Conservation (phyloP, 2,329 filamentous ascomycete species). For the Colletotrichum sp. region DNA sequence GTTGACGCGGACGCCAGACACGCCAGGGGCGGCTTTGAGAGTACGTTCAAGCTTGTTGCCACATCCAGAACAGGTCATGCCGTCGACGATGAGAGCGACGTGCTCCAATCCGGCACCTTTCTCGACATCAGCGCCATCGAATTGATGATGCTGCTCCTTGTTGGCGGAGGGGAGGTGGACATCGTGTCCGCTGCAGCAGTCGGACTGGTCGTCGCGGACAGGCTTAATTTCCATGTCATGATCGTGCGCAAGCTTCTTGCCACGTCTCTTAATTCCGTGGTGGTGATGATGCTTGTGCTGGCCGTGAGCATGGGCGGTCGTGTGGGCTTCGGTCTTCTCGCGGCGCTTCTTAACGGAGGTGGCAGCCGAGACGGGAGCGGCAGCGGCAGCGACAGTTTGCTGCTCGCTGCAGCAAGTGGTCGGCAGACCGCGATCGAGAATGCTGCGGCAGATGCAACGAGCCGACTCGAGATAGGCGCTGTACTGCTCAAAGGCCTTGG, state of each 20-base stretch:
- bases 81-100: slow-evolving; percentile 32
- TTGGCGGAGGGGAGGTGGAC: neutral
- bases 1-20: slow-evolving; percentile 37
- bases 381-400: neutral
- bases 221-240: slow-evolving; percentile 7
- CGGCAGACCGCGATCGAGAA: slow-evolving; percentile 31
- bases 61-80: slow-evolving; percentile 42
- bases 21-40: slow-evolving; percentile 29
- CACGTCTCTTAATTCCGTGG: slow-evolving; percentile 24
- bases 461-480: slow-evolving; percentile 37
- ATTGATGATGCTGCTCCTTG: neutral
- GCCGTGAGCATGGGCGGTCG: slow-evolving; percentile 9
- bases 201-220: neutral
- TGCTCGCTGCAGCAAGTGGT: slow-evolving; percentile 29
- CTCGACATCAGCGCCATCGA: slow-evolving; percentile 26
- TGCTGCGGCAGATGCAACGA: slow-evolving; percentile 41
- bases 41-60: slow-evolving; percentile 36
- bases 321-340: neutral
- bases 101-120: slow-evolving; percentile 28
- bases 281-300: slow-evolving; percentile 24
- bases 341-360: neutral
- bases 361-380: neutral
- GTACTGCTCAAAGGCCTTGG: slow-evolving; percentile 37
- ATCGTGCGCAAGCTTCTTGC: slow-evolving; percentile 16
- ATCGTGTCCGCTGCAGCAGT: slow-evolving; percentile 8